A percentile compares a stretch with the other conserved stretches of the same genome.
phyloP scores from a whole-genome alignment of 2,329 filamentous ascomycete genomes.

The Colletotrichum ledebouriae region DNA sequence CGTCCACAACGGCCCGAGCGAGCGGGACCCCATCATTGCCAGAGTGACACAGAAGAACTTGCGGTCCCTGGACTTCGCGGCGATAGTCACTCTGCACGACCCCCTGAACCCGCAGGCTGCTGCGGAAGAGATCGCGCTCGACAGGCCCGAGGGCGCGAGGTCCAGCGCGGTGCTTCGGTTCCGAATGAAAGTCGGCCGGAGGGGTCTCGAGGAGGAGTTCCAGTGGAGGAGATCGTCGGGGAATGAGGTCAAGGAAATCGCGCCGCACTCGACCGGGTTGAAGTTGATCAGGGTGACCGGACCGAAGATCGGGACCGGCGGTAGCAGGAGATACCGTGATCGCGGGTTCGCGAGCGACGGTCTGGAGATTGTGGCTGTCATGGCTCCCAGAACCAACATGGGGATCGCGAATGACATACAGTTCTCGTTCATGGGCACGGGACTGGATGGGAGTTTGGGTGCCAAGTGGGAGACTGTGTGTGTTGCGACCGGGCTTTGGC shows the following conservation, averaged over 20 bases:
- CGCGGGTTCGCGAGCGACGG: slow-evolving; percentile 1
- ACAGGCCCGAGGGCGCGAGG: not conserved
- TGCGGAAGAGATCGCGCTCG: not conserved
- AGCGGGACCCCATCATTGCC: slow-evolving; percentile 8
- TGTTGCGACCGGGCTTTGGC: not conserved
- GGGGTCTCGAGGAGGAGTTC: not conserved
- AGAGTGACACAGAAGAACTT: slow-evolving; percentile 8
- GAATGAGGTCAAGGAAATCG: not conserved
- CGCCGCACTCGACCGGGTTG: not conserved
- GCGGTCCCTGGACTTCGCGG: not conserved
- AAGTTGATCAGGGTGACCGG: slow-evolving; percentile 3
- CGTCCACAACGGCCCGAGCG: slow-evolving; percentile 12
- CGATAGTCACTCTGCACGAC: not conserved
- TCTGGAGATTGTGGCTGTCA: not conserved
- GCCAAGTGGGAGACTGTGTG: not conserved
- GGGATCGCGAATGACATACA: not conserved
- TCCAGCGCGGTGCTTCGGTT: slow-evolving; percentile 1
- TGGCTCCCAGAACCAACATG: not conserved
- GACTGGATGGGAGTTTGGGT: not conserved
- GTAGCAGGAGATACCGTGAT: not conserved
- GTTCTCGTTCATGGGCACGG: not conserved
- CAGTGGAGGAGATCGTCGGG: slow-evolving; percentile 8
- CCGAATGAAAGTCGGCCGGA: not conserved
- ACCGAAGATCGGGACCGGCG: not conserved
- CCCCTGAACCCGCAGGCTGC: not conserved